A percentile compares a stretch with the other conserved stretches of the same genome.
These are phyloP conservation scores for Themeda triandra DNA, from an alignment of 176 grass and related monocot genomes.

Conservation along the genomic window DNA sequence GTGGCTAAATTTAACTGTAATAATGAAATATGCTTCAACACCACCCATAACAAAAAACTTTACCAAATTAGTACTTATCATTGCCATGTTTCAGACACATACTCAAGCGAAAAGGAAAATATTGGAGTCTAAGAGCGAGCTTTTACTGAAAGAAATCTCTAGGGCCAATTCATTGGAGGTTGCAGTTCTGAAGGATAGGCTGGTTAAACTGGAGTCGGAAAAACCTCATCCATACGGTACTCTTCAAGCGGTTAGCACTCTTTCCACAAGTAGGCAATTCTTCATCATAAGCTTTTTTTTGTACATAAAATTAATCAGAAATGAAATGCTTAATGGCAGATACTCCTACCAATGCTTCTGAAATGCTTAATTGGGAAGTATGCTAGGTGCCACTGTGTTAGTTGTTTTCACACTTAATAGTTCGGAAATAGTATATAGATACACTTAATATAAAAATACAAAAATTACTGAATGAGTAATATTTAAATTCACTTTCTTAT, in stretches of 20 bases:
- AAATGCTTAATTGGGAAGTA: background rate
- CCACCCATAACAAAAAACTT: background rate
- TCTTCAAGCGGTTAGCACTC: conserved; percentile 70
- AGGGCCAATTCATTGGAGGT: conserved; percentile 42
- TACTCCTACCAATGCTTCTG: no score
- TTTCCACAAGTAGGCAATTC: conserved; percentile 1
- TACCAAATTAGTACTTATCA: background rate
- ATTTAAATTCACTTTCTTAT: background rate
- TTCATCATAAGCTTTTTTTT: background rate
- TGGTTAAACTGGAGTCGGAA: conserved; percentile 61
- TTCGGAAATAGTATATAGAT: background rate
- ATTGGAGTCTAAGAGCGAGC: conserved; percentile 79
- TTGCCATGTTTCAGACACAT: conserved; percentile 60
- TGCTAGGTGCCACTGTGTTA: background rate
- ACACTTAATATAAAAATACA: background rate
- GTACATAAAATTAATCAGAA: conserved; percentile 1
- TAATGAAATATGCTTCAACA: background rate
- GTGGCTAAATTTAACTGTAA: background rate
- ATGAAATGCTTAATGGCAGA: background rate
- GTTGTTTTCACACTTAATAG: background rate
- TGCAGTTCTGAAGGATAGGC: conserved; percentile 52
- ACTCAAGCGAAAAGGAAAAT: conserved; percentile 97
- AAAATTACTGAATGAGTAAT: background rate
- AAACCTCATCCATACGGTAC: conserved; percentile 76
- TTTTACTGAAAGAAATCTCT: conserved; percentile 60